A percentile compares a stretch with the other conserved stretches of the same genome.
These are phyloP conservation scores for Notholithocarpus densiflorus DNA, from an alignment of 306 rosid species.

Conservation along the genomic window DNA sequence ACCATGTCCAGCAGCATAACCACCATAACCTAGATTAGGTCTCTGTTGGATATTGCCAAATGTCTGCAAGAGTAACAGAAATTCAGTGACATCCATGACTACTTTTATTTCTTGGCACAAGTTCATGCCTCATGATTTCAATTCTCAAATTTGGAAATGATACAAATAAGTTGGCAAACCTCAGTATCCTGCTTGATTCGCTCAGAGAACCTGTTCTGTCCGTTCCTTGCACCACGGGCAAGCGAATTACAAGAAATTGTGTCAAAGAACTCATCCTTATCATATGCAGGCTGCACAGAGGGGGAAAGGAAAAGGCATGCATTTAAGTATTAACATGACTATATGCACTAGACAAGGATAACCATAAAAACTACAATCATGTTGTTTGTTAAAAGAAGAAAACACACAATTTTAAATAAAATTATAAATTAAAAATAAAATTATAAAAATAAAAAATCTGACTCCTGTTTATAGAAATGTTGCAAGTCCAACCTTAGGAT, in stretches of 20 bases:
- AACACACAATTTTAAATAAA: neutral
- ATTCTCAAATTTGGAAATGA: neutral
- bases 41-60: constrained; percentile 52
- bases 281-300: constrained; percentile 59
- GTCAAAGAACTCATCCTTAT: constrained; percentile 81
- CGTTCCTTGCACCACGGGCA: constrained; percentile 48
- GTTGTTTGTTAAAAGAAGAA: neutral
- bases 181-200: constrained; percentile 49
- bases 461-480: neutral
- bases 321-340: constrained; percentile 11
- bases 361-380: neutral
- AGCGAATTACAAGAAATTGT: constrained; percentile 61
- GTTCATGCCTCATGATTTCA: constrained; percentile 9
- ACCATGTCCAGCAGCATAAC: constrained; percentile 47
- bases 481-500: constrained; percentile 38
- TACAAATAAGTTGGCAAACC: constrained; percentile 39
- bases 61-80: constrained; percentile 40
- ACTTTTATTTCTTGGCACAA: constrained; percentile 3
- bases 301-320: constrained; percentile 17
- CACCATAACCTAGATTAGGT: constrained; percentile 36
- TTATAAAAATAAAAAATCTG: neutral
- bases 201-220: constrained; percentile 44
- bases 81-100: neutral
- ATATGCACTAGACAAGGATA: neutral
- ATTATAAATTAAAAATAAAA: neutral